Evolutionary conservation across 2,329 filamentous ascomycete genomes (phyloP), one percentile per base, ranked within the genome.

Genomic region (Colletotrichum cereale): DNA sequence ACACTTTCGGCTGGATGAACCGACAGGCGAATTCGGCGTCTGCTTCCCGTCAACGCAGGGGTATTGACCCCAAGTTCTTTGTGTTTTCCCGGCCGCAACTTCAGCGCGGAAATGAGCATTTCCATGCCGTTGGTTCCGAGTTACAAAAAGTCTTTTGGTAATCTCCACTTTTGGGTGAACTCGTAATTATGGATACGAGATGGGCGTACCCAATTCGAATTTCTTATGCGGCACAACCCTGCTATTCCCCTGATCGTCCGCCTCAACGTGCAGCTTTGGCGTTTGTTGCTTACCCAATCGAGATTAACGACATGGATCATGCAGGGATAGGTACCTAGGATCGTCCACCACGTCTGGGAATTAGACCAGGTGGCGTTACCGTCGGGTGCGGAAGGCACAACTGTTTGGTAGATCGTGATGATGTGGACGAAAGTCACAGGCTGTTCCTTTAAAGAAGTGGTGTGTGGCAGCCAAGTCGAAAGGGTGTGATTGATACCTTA

Each of bases 171-270:
- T 36, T 31, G 3, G 31, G 31, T 38, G 57, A 62, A 57, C 68
- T 71, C 68, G 68, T 71, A 71, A 68, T 71, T 68, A 71, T 63
- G 68, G 68, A 68, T 68, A 48, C 36, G n/a, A 34, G 58, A 62
- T 40, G 48, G 53, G 55, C 56, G 29, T 52, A 62, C 42, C 58
- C 50, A 71, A 71, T 63, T 60, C 68, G 29, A 57, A 29, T 38
- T 58, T 31, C 5, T 58, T 26, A 68, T 71, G 68, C 68, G 24
- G 64, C 65, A 55, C 34, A 63, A 62, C 68, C 68, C 68, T 71
- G 68, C 44, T 29, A 64, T 57, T 42, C 63, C 63, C 62, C 68
- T 71, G 64, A 58, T 24, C 44, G 14, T 42, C 55, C 58, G 44
- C 64, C 56, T 58, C 57, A 55, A 68, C 57, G 36, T 71, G 64